Evolutionary conservation across 305 asterid species (phyloP), one percentile per base, ranked within the genome.

Genomic region (Euphrasia arctica): DNA sequence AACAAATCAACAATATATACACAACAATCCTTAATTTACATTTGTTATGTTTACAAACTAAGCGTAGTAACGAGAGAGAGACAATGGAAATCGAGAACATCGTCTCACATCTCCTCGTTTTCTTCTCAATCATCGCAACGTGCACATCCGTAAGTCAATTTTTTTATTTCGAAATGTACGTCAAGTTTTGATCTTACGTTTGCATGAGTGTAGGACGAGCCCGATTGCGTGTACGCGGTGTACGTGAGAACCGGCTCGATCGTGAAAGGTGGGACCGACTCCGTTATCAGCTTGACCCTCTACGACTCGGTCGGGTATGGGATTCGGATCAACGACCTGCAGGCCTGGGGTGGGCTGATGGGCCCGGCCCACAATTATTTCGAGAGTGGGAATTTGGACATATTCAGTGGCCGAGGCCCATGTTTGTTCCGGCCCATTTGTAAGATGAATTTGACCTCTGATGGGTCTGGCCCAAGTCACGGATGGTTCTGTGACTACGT

Each of bases 341-440:
- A 74, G 67, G n/a, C 82, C 0, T 90, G 97, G 97, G 97, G 97
- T 36, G 95, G 95, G 65, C 78, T 85, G 0, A 87, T 90, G 97
- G 97, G 91, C 66, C 70, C 79, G 14, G 81, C 56, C 0, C 69
- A 87, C 79, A 54, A 80, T 69, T 90, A 90, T 36, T 85, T 83
- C 65, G 91, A 87, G 85, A 76, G 86, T 5, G 95, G 95, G 0
- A 87, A 85, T 57, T 71, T 85, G 65, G 97, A 90, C 54, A 83
- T 90, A 6, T 90, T 90, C 58, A 83, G 94, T 61, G 97, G 95
- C 0, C 74, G 80, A 13, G 95, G 80, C 18, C 97, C 91, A 4
- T 90, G 97, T 67, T 61, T 90, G 64, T 14, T 45, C 0, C 83
- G 83, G 2, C 91, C 97, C 0, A 51, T 80, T 5, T 90, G 95